A percentile compares a stretch with the other conserved stretches of the same genome.
These are phyloP conservation scores for Saccharum hybrid DNA, from an alignment of 202 grass and related monocot genomes.

Conservation along the genomic window DNA sequence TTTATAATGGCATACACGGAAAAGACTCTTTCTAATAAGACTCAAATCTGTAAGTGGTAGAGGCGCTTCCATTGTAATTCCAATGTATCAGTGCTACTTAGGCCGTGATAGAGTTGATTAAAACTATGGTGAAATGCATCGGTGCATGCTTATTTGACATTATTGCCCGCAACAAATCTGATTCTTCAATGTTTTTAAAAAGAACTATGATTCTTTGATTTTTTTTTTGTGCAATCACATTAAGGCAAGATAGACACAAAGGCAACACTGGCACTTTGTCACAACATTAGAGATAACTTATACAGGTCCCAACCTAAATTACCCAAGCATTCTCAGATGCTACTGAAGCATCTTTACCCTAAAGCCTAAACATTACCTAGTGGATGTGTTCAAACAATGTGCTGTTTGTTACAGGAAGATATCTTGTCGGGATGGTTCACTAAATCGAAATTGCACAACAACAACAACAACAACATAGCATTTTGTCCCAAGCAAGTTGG, in stretches of 20 bases:
- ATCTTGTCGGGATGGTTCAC: neutral
- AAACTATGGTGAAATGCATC: neutral
- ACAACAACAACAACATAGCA: too few relatives aligned
- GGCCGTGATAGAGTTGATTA: neutral
- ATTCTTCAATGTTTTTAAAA: neutral
- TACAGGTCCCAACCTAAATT: conserved; percentile 8
- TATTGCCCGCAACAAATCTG: neutral
- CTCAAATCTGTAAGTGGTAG: neutral
- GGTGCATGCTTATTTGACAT: neutral
- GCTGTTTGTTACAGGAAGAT: conserved; percentile 14
- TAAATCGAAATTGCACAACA: too few relatives aligned
- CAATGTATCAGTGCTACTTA: neutral
- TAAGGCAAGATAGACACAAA: neutral
- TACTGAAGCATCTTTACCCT: neutral
- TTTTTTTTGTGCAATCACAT: neutral
- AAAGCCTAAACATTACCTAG: conserved; percentile 2
- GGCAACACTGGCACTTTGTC: neutral
- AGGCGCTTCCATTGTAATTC: neutral
- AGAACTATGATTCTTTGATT: neutral
- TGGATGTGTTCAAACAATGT: neutral
- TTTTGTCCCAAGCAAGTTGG: too few relatives aligned
- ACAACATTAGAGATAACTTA: conserved; percentile 18
- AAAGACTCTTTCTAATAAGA: neutral
- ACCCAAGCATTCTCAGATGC: neutral
- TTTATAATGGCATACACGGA: too few relatives aligned